phyloP scores from a whole-genome alignment of 805 yeast genomes.

The Nakazawaea holstii region DNA sequence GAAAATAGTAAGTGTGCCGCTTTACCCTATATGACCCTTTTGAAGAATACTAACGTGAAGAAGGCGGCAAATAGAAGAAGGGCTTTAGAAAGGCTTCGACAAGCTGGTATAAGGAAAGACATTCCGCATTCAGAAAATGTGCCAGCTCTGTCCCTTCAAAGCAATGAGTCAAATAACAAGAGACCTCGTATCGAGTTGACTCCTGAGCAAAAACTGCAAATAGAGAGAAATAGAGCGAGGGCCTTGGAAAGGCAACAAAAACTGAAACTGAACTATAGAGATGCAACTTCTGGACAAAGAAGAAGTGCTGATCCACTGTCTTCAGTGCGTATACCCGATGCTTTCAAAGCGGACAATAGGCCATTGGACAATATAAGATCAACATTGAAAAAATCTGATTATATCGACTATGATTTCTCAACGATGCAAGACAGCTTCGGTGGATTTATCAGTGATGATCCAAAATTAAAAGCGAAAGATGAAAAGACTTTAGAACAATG shows the following conservation, averaged over 20 bases:
- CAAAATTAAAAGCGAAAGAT: conserved; percentile 17
- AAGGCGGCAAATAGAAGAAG: conserved; percentile 61
- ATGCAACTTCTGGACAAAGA: conserved; percentile 16
- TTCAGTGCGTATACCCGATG: not conserved
- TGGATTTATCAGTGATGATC: conserved; percentile 61
- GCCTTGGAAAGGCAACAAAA: conserved; percentile 36
- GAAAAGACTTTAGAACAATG: conserved; percentile 47
- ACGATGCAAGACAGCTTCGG: conserved; percentile 87
- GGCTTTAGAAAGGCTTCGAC: conserved; percentile 50
- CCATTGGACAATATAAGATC: conserved; percentile 32
- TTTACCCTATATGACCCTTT: no score
- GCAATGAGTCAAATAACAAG: conserved; percentile 1
- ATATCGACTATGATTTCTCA: conserved; percentile 82
- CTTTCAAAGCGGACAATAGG: conserved; percentile 11
- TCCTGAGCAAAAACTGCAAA: conserved; percentile 41
- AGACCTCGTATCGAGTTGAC: conserved; percentile 28
- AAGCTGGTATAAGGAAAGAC: conserved; percentile 31
- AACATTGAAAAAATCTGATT: conserved; percentile 54
- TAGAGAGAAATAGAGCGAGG: conserved; percentile 47
- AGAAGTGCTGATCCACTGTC: not conserved
- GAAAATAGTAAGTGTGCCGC: conserved; percentile 20
- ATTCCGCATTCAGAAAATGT: conserved; percentile 3
- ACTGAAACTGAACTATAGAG: conserved; percentile 14
- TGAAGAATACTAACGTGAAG: not conserved
- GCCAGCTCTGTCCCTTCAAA: conserved; percentile 4